A percentile compares a stretch with the other conserved stretches of the same genome.
Conservation (phyloP, 805 yeast species). For the Blastobotrys parvus region DNA sequence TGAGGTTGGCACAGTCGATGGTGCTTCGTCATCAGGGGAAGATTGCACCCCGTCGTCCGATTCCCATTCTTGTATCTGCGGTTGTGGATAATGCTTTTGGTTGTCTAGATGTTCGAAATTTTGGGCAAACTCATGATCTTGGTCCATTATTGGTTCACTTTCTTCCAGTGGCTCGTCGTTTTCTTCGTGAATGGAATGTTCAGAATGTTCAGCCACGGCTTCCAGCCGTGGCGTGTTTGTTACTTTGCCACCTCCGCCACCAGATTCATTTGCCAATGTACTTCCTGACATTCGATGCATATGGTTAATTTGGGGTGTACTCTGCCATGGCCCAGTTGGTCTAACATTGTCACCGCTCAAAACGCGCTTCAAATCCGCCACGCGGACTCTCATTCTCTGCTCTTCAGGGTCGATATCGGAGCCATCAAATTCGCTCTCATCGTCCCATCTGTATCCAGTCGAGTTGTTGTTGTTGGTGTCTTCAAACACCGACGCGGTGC, state of each 20-base stretch:
- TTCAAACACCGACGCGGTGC: background rate
- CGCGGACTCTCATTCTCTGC: background rate
- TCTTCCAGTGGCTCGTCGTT: background rate
- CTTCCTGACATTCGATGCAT: conserved; percentile 6
- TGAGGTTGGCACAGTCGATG: too few relatives aligned
- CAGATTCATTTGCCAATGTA: conserved; percentile 1
- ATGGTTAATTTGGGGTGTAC: background rate
- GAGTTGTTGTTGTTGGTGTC: background rate
- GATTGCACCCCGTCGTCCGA: too few relatives aligned
- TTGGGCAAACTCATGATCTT: background rate
- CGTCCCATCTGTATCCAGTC: background rate
- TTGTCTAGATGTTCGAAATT: background rate
- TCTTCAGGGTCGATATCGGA: conserved; percentile 2
- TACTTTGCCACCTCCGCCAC: too few relatives aligned
- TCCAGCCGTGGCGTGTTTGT: too few relatives aligned
- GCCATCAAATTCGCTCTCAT: background rate
- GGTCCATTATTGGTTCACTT: background rate
- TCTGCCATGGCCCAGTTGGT: background rate
- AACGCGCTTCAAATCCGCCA: background rate
- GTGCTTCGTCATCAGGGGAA: too few relatives aligned
- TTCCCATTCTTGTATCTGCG: too few relatives aligned
- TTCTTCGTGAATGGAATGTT: background rate
- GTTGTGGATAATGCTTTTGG: background rate
- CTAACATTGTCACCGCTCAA: background rate
- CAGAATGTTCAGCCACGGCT: too few relatives aligned